Evolutionary conservation across 2,329 filamentous ascomycete genomes (phyloP).

Genomic region (Colletotrichum noveboracense): DNA sequence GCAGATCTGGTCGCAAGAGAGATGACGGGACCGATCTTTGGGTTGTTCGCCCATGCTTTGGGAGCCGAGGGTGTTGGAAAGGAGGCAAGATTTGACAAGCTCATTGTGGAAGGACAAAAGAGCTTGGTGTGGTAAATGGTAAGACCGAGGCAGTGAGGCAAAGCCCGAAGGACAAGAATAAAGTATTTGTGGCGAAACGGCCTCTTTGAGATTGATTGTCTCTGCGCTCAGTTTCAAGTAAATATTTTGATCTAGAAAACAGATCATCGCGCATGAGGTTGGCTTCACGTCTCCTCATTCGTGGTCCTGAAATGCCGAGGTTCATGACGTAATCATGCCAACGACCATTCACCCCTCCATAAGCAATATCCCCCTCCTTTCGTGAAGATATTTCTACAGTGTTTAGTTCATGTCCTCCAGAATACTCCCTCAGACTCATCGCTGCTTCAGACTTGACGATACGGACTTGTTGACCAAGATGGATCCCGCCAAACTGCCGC

Average conservation of each 20-base stretch:
- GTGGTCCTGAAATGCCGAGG: not conserved
- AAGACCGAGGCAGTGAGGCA: not conserved
- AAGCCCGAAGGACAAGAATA: not conserved
- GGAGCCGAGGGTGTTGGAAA: not conserved
- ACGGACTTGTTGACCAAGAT: not conserved
- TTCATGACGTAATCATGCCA: not conserved
- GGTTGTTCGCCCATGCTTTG: slow-evolving; percentile 26
- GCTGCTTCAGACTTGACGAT: fast-evolving
- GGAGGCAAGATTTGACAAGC: not conserved
- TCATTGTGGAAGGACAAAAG: not conserved
- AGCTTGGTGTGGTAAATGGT: not conserved
- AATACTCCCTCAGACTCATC: fast-evolving
- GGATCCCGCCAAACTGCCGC: not conserved
- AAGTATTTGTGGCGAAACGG: not conserved
- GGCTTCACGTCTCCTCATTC: not conserved
- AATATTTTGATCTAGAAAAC: not conserved
- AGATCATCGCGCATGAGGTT: not conserved
- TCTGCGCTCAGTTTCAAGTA: not conserved
- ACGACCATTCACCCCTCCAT: not conserved
- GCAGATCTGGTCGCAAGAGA: slow-evolving; percentile 34
- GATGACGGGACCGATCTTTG: slow-evolving; percentile 37
- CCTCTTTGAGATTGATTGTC: not conserved
- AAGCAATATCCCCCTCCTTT: not conserved
- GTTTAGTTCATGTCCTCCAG: fast-evolving
- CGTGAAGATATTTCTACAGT: not conserved